Base-by-base conservation (phyloP, 2,329 filamentous ascomycete species). In the Sphaerulina musiva region DNA sequence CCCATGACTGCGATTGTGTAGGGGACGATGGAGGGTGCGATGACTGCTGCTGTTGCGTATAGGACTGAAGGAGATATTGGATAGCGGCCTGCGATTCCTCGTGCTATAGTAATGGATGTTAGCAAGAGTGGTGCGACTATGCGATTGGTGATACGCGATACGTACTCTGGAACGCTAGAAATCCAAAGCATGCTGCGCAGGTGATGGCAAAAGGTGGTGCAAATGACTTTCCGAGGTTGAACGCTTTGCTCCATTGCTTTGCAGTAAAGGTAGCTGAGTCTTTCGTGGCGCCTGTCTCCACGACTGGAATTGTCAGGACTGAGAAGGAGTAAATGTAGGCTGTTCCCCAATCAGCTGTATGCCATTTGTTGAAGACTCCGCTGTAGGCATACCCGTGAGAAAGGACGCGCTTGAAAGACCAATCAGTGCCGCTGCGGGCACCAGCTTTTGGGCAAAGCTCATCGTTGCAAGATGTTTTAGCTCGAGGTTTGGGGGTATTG, bases 1-100 rank as follows among this genome's bases (percentile, higher is more conserved):
- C 39, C 40, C 64, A 68, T 67, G 43, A 61, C 44, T 9, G 57
- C 12, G 3, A 62, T 20, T 2, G 65, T 68, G 53, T 56, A 68
- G 6, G 64, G 64, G 17, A 66, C 59, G 23, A 67, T 64, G 1
- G 46, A 46, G 0, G 62, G 59, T 2, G 64, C 45, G 8, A 62
- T 31, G 6, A 63, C 51, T 9, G 59, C 60, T 29, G 66, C 62
- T 17, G 55, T 41, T 9, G 52, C 46, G 51, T 63, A 66, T 14
- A 68, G 57, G 11, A 48, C 49, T 46, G 57, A 56, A 10, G 55
- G 54, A 11, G 59, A 53, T 14, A 58, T 42, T 9, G 50, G 14
- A 42, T 53, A 60, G 29, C 39, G 57, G 53, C 54, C 56, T 26
- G 31, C 20, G 17, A 55, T 38, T 5, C 51, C 45, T 38, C 48